These are phyloP conservation scores for Coriolopsis trogii DNA, from an alignment of 1,284 basidiomycete genomes.

Conservation along the genomic window DNA sequence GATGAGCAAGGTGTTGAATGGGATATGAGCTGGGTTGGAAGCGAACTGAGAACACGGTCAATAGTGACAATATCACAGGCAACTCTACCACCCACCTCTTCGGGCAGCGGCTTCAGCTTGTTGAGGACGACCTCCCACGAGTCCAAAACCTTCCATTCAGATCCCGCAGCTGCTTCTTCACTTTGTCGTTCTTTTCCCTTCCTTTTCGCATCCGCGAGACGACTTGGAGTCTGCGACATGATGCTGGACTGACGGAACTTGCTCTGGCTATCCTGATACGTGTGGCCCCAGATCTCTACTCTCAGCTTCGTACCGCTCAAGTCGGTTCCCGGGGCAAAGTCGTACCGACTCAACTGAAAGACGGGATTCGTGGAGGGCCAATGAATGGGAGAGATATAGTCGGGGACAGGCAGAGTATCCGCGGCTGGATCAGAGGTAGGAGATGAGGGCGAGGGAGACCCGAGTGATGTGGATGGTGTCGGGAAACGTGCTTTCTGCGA, in stretches of 20 bases:
- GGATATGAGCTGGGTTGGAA: slow-evolving; percentile 51
- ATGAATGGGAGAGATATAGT: slow-evolving; percentile 74
- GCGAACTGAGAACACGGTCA: slow-evolving; percentile 39
- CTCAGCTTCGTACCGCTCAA: slow-evolving; percentile 49
- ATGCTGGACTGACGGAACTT: neutral
- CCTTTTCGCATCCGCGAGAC: slow-evolving; percentile 36
- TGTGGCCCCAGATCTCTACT: slow-evolving; percentile 62
- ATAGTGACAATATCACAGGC: slow-evolving; percentile 11
- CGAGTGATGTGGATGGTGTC: slow-evolving; percentile 5
- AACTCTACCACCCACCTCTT: slow-evolving; percentile 53
- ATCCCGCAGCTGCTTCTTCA: slow-evolving; percentile 21
- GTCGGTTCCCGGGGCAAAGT: slow-evolving; percentile 52
- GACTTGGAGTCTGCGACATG: neutral
- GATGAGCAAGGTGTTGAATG: slow-evolving; percentile 75
- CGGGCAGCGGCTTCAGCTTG: slow-evolving; percentile 61
- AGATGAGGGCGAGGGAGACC: slow-evolving; percentile 3
- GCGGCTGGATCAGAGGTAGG: neutral
- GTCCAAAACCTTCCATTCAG: slow-evolving; percentile 66
- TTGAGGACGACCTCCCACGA: slow-evolving; percentile 69
- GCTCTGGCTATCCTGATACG: neutral
- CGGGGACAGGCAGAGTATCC: slow-evolving; percentile 40
- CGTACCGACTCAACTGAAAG: slow-evolving; percentile 54
- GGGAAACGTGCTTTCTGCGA: slow-evolving; percentile 17
- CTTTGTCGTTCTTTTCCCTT: slow-evolving; percentile 44
- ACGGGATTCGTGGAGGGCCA: slow-evolving; percentile 75